Evolutionary conservation across 2,329 filamentous ascomycete genomes (phyloP).

Genomic region (Mycosphaerelloides madeirae): DNA sequence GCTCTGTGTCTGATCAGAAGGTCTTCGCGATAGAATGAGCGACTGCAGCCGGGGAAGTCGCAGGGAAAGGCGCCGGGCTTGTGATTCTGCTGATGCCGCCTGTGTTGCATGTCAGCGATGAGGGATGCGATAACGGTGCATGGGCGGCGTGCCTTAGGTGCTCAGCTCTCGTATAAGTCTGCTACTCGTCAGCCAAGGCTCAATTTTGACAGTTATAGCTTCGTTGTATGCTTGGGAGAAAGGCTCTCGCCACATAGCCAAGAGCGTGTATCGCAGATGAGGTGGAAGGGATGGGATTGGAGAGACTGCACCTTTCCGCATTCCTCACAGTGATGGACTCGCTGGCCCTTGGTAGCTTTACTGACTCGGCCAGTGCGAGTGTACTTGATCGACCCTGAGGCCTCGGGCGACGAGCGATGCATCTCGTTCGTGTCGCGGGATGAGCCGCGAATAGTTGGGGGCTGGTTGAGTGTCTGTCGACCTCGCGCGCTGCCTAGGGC

Average conservation of each 20-base stretch:
- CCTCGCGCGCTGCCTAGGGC: conserved; percentile 4
- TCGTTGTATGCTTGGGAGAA: no score
- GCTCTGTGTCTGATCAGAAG: conserved; percentile 43
- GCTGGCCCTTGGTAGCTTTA: conserved; percentile 46
- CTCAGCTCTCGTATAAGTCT: conserved; percentile 47
- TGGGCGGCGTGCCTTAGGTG: conserved; percentile 37
- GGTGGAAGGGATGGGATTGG: no score
- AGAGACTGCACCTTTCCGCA: conserved; percentile 42
- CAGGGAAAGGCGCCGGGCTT: conserved; percentile 39
- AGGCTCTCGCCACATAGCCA: no score
- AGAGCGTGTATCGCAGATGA: no score
- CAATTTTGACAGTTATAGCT: no score
- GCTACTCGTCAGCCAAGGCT: neutral
- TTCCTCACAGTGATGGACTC: conserved; percentile 41
- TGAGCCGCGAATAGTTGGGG: conserved; percentile 11
- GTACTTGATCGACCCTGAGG: conserved; percentile 31
- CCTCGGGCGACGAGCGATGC: conserved; percentile 18
- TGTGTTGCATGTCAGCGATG: conserved; percentile 13
- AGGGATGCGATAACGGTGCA: neutral
- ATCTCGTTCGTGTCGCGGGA: conserved; percentile 19
- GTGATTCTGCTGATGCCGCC: conserved; percentile 46
- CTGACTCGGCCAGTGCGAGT: conserved; percentile 45
- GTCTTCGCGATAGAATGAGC: conserved; percentile 42
- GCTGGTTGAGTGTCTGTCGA: conserved; percentile 9
- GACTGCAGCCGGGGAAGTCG: conserved; percentile 38